phyloP scores from a whole-genome alignment of 202 grass and related monocot species.

The Dendrocalamus latiflorus region DNA sequence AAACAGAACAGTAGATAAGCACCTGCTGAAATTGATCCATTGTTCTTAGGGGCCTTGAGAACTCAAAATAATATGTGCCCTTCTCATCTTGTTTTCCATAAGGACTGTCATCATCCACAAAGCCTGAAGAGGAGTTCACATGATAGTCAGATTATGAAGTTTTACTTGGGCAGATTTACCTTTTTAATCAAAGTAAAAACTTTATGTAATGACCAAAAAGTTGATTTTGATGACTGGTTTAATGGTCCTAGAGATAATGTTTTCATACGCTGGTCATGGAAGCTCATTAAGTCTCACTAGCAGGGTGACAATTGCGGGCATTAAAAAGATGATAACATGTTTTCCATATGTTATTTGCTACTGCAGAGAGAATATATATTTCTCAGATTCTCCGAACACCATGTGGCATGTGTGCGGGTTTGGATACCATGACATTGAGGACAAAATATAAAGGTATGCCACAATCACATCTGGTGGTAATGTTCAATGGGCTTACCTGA shows the following conservation, averaged over 20 bases:
- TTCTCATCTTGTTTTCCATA: conserved; percentile 77
- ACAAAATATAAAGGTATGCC: neutral
- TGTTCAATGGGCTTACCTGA: conserved; percentile 49
- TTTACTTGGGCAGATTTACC: neutral
- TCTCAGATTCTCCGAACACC: neutral
- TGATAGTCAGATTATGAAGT: conserved; percentile 12
- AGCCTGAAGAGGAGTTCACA: conserved; percentile 53
- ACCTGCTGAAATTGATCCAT: conserved; percentile 98
- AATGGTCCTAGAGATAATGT: neutral
- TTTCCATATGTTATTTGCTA: conserved; percentile 7
- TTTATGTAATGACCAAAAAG: neutral
- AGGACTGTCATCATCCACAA: conserved; percentile 79
- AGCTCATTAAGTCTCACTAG: conserved; percentile 11
- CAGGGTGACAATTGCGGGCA: neutral
- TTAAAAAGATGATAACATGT: neutral
- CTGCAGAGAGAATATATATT: neutral
- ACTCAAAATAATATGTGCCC: conserved; percentile 95
- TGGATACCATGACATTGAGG: neutral
- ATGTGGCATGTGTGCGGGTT: neutral
- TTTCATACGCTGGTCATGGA: conserved; percentile 2
- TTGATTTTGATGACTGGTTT: neutral
- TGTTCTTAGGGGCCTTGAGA: conserved; percentile 88
- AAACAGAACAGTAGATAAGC: neutral
- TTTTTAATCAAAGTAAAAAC: conserved; percentile 11
- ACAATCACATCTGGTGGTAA: neutral